Evolutionary conservation across 2,329 filamentous ascomycete species (phyloP).

Genomic region (Apiospora arundinis): DNA sequence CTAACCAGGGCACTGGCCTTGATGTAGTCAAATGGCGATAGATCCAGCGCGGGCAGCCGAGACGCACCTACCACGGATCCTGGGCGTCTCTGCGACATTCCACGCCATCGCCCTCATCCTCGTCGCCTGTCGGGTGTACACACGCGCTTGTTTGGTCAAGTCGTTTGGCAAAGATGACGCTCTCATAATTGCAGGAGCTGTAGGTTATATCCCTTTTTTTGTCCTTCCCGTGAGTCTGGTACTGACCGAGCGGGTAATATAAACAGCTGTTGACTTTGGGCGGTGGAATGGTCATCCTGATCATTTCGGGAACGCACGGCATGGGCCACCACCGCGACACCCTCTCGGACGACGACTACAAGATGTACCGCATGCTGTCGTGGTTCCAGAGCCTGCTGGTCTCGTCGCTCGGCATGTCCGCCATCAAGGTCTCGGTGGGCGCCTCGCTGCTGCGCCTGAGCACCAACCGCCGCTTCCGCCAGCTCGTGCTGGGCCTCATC

Average conservation of each 20-base stretch:
- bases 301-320: background rate
- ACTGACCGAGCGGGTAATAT: too few relatives aligned
- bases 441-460: constrained; percentile 9
- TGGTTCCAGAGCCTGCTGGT: constrained; percentile 8
- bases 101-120: background rate
- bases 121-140: constrained; percentile 8
- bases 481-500: background rate
- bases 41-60: constrained; percentile 16
- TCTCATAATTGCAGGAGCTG: background rate
- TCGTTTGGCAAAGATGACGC: constrained; percentile 7
- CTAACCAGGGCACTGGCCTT: background rate
- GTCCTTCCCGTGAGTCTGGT: too few relatives aligned
- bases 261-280: background rate
- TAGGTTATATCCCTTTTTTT: background rate
- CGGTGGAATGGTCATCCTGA: background rate
- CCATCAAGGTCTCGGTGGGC: constrained; percentile 10
- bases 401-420: constrained; percentile 1
- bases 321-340: background rate
- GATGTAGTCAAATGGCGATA: constrained; percentile 14
- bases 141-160: constrained; percentile 1
- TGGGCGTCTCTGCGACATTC: constrained; percentile 6
- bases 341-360: background rate
- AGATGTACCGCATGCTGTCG: background rate
- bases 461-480: background rate
- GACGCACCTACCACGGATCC: constrained; percentile 14